These are phyloP conservation scores for Syncephalastrum contaminatum DNA, from an alignment of 371 early-diverging fungal genomes.

Conservation along the genomic window DNA sequence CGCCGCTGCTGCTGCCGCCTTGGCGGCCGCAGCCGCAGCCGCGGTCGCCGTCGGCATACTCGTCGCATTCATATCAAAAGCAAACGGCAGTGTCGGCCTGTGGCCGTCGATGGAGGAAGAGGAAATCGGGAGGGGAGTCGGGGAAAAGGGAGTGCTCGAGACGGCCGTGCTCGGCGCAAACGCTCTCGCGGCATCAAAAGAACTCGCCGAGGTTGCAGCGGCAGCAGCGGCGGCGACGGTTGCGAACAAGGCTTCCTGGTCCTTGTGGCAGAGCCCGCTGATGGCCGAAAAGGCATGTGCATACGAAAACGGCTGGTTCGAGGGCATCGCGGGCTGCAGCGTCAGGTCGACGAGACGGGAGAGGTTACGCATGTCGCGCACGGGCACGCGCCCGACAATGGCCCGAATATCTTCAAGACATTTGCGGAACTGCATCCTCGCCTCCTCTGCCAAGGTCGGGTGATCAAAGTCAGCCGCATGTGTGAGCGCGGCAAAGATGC, in stretches of 20 bases:
- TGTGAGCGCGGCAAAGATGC: slow-evolving; percentile 43
- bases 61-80: slow-evolving; percentile 4
- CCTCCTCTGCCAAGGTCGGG: slow-evolving; percentile 27
- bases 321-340: slow-evolving; percentile 22
- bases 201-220: background rate
- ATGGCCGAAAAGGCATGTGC: slow-evolving; percentile 17
- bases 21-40: slow-evolving; percentile 16
- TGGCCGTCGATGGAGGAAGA: slow-evolving; percentile 2
- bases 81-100: slow-evolving; percentile 1
- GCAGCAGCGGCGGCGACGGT: background rate
- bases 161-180: background rate
- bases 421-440: slow-evolving; percentile 40
- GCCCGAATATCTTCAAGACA: slow-evolving; percentile 33
- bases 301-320: slow-evolving; percentile 2
- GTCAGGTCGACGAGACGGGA: slow-evolving; percentile 35
- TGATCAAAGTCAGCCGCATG: slow-evolving; percentile 44
- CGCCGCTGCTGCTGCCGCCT: slow-evolving; percentile 29
- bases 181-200: background rate
- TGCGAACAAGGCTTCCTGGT: slow-evolving; percentile 5
- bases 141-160: slow-evolving; percentile 2
- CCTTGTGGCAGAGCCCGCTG: slow-evolving; percentile 7
- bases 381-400: slow-evolving; percentile 13
- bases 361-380: slow-evolving; percentile 27
- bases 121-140: slow-evolving; percentile 3
- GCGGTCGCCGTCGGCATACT: slow-evolving; percentile 19